These are phyloP conservation scores for Ogataea hybrid DNA, from an alignment of 1,139 yeast species.

Conservation along the genomic window DNA sequence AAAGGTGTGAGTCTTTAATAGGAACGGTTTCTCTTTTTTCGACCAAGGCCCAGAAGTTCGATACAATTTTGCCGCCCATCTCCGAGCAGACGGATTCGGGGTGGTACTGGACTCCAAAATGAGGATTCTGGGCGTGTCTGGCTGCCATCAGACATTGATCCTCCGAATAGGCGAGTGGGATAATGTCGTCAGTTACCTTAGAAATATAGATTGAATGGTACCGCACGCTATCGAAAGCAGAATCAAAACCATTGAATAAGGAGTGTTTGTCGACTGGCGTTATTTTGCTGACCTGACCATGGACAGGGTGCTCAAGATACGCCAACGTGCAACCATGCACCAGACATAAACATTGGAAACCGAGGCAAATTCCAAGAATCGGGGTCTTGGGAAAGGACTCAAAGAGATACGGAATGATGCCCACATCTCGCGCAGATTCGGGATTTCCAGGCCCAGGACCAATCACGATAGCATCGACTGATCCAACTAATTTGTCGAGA, in stretches of 20 bases:
- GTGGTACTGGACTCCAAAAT: conserved; percentile 94
- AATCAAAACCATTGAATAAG: conserved; percentile 41
- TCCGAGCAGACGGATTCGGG: conserved; percentile 92
- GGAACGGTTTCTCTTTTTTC: conserved; percentile 11
- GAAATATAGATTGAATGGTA: conserved; percentile 82
- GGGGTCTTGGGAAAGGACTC: conserved; percentile 49
- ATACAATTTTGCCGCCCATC: conserved; percentile 56
- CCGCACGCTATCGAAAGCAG: conserved; percentile 64
- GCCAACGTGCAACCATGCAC: conserved; percentile 56
- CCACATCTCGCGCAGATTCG: conserved; percentile 57
- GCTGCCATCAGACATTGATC: conserved; percentile 75
- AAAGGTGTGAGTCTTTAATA: conserved; percentile 10
- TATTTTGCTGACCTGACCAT: conserved; percentile 77
- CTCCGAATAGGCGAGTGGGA: conserved; percentile 58
- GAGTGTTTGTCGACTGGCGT: conserved; percentile 33
- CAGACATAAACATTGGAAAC: conserved; percentile 80
- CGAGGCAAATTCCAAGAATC: conserved; percentile 87
- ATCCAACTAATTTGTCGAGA: conserved; percentile 37
- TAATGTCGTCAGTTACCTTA: conserved; percentile 33
- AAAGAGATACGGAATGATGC: conserved; percentile 62
- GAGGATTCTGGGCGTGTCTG: conserved; percentile 58
- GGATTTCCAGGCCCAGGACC: conserved; percentile 99
- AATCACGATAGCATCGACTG: conserved; percentile 75
- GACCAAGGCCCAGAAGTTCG: conserved; percentile 64
- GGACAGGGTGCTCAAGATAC: conserved; percentile 60